A percentile compares a stretch with the other conserved stretches of the same genome.
Conservation (phyloP, 352 stramenopile species). For the Pilasporangium apinafurcum region DNA sequence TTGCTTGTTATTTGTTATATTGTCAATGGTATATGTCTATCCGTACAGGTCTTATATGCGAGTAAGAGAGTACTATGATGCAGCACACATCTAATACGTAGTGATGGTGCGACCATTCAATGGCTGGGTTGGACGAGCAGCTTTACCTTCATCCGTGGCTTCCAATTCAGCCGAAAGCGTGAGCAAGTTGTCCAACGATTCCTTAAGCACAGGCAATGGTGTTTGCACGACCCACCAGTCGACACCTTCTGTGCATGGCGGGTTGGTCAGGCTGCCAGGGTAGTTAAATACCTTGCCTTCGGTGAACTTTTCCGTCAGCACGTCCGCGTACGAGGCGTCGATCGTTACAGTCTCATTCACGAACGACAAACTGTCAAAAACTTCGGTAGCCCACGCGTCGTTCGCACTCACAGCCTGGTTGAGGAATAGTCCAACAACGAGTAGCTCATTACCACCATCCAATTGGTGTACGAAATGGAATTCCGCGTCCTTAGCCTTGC, state of each 20-base stretch:
- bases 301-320: constrained; percentile 6
- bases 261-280: constrained; percentile 21
- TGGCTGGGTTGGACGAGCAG: constrained; percentile 15
- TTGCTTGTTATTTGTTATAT: too few relatives aligned
- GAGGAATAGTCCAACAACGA: constrained; percentile 22
- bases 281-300: constrained; percentile 21
- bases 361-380: constrained; percentile 3
- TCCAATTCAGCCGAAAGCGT: constrained; percentile 7
- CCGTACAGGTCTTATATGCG: too few relatives aligned
- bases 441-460: constrained; percentile 6
- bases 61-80: too few relatives aligned
- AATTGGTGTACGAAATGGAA: constrained; percentile 40
- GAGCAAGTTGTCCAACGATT: constrained; percentile 1
- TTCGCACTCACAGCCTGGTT: constrained; percentile 5
- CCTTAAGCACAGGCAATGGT: constrained; percentile 15
- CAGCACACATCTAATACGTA: constrained; percentile 8
- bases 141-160: constrained; percentile 15
- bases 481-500: constrained; percentile 19
- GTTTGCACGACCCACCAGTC: constrained; percentile 28
- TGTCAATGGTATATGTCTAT: too few relatives aligned
- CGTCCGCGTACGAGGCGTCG: constrained; percentile 7
- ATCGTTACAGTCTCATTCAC: constrained; percentile 8
- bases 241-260: constrained; percentile 21
- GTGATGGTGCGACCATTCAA: constrained; percentile 15
- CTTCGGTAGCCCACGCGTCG: constrained; percentile 7